These are phyloP conservation scores for Moringa oleifera DNA, from an alignment of 345 rosid species.

Conservation along the genomic window DNA sequence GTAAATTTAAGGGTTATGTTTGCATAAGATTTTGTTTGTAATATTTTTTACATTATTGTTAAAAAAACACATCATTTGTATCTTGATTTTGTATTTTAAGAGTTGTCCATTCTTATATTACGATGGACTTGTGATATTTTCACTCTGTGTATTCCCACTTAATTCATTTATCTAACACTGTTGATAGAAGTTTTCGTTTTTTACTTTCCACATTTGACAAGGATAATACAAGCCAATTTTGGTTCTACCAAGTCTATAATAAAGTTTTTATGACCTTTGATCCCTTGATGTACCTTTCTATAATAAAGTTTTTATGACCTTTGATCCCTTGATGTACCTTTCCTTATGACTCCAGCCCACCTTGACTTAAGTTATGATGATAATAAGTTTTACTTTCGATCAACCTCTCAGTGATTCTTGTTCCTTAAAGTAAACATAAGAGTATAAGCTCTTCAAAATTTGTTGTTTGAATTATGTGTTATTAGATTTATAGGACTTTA, in stretches of 20 bases:
- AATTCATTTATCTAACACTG: too few species aligned
- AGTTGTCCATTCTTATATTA: too few species aligned
- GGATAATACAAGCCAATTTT: conserved; percentile 98
- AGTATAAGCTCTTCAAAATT: conserved; percentile 88
- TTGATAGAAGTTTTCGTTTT: not conserved
- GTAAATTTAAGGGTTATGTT: too few species aligned
- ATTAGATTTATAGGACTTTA: conserved; percentile 12
- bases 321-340: conserved; percentile 99
- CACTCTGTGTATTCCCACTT: too few species aligned
- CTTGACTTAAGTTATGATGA: conserved; percentile 66
- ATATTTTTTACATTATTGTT: too few species aligned
- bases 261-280: conserved; percentile 97
- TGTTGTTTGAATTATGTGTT: conserved; percentile 16
- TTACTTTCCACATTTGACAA: conserved; percentile 40
- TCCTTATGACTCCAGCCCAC: conserved; percentile 98
- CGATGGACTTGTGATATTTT: too few species aligned
- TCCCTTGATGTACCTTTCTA: conserved; percentile 99
- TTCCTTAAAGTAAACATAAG: conserved; percentile 77
- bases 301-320: conserved; percentile 94
- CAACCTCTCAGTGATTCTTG: conserved; percentile 64
- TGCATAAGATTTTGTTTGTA: too few species aligned
- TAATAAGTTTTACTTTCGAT: conserved; percentile 64
- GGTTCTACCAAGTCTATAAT: conserved; percentile 85
- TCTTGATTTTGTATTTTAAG: too few species aligned
- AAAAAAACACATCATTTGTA: too few species aligned